Evolutionary conservation across 2,329 filamentous ascomycete species (phyloP).

Genomic region (Neofusicoccum parvum): DNA sequence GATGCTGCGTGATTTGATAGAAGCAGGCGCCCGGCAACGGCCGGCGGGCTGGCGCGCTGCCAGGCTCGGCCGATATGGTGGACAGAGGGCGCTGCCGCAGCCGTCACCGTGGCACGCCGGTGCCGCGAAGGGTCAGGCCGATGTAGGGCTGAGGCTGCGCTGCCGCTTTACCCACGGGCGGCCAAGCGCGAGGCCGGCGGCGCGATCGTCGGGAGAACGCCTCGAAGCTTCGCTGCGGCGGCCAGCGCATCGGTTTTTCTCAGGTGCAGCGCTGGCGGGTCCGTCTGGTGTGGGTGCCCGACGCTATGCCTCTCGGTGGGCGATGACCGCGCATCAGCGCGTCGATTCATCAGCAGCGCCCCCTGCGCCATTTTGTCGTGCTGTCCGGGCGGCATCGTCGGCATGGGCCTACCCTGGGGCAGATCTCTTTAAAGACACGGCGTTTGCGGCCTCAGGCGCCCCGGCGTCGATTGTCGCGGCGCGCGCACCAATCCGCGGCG

Average conservation of each 20-base stretch:
- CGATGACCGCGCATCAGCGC: conserved; percentile 10
- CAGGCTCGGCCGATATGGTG: not conserved
- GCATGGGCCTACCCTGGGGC: conserved; percentile 7
- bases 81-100: not conserved
- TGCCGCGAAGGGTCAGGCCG: too few species aligned
- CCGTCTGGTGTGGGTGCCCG: not conserved
- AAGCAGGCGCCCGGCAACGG: conserved; percentile 2
- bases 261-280: not conserved
- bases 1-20: conserved; percentile 9
- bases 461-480: conserved; percentile 14
- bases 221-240: conserved; percentile 8
- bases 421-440: not conserved
- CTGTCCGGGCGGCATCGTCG: conserved; percentile 2
- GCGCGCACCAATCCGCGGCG: conserved; percentile 9
- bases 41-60: not conserved
- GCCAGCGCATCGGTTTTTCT: conserved; percentile 5
- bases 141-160: too few species aligned
- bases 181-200: not conserved
- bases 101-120: not conserved
- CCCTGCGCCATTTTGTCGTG: conserved; percentile 19
- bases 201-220: not conserved
- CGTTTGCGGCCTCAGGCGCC: conserved; percentile 9
- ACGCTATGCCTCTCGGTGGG: not conserved
- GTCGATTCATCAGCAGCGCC: conserved; percentile 16
- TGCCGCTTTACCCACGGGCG: not conserved